Evolutionary conservation across 305 asterid species (phyloP).

Genomic region (Plantago coronopus): DNA sequence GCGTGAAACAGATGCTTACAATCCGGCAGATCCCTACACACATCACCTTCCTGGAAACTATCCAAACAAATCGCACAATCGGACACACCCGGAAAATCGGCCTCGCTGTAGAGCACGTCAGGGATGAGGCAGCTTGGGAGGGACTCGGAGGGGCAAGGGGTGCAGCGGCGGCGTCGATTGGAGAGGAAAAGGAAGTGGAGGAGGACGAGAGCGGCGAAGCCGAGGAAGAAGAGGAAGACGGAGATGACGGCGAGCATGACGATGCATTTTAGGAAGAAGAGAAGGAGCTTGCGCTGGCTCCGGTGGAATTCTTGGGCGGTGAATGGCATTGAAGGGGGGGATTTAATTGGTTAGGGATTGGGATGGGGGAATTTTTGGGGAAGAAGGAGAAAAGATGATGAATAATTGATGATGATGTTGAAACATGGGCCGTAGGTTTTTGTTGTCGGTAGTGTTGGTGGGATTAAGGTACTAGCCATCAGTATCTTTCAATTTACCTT

Average conservation of each 20-base stretch:
- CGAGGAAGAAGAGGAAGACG: slow-evolving; percentile 56
- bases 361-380: neutral
- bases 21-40: slow-evolving; percentile 36
- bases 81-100: slow-evolving; percentile 19
- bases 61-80: slow-evolving; percentile 60
- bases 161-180: slow-evolving; percentile 33
- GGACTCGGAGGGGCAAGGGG: neutral
- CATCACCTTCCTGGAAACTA: slow-evolving; percentile 37
- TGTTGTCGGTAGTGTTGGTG: neutral
- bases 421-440: neutral
- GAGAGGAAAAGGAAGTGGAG: slow-evolving; percentile 52
- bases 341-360: neutral
- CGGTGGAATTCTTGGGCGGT: slow-evolving; percentile 31
- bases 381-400: neutral
- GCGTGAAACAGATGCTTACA: slow-evolving; percentile 50
- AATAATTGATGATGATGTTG: too few species aligned
- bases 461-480: neutral
- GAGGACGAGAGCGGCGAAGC: slow-evolving; percentile 56
- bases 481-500: too few species aligned
- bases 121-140: slow-evolving; percentile 24
- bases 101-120: slow-evolving; percentile 23
- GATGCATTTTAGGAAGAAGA: slow-evolving; percentile 42
- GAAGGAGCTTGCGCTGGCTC: slow-evolving; percentile 35
- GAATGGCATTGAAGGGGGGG: slow-evolving; percentile 17
- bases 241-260: slow-evolving; percentile 40